Evolutionary conservation across 805 yeast species (phyloP).

Genomic region (Yarrowia sp.): DNA sequence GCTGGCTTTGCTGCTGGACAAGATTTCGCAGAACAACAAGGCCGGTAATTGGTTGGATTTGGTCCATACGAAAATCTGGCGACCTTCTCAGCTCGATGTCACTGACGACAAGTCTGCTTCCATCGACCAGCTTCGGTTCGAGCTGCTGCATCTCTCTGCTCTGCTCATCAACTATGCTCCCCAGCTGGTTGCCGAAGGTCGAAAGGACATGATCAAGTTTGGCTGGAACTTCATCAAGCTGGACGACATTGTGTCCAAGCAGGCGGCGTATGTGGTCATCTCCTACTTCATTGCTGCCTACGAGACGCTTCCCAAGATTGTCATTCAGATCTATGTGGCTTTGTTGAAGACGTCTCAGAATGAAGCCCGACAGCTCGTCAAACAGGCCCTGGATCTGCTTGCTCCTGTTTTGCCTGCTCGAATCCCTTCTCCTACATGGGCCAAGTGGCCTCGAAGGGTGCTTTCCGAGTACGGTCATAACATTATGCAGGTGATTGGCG

Average conservation of each 20-base stretch:
- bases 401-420: slow-evolving; percentile 83
- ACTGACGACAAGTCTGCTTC: slow-evolving; percentile 60
- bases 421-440: slow-evolving; percentile 66
- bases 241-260: slow-evolving; percentile 85
- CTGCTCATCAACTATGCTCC: slow-evolving; percentile 70
- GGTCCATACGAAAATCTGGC: slow-evolving; percentile 72
- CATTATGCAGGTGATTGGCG: slow-evolving; percentile 79
- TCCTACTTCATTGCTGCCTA: slow-evolving; percentile 81
- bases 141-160: slow-evolving; percentile 77
- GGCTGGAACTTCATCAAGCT: slow-evolving; percentile 90
- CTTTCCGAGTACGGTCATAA: slow-evolving; percentile 86
- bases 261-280: slow-evolving; percentile 87
- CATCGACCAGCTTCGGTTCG: slow-evolving; percentile 71
- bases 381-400: slow-evolving; percentile 80
- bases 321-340: slow-evolving; percentile 90
- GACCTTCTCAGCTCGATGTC: slow-evolving; percentile 44
- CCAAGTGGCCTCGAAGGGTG: slow-evolving; percentile 92
- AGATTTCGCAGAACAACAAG: slow-evolving; percentile 35
- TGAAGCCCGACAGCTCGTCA: slow-evolving; percentile 79
- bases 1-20: slow-evolving; percentile 47
- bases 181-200: slow-evolving; percentile 52
- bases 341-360: slow-evolving; percentile 77
- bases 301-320: slow-evolving; percentile 85
- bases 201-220: slow-evolving; percentile 86
- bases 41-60: slow-evolving; percentile 57